A percentile compares a stretch with the other conserved stretches of the same genome.
Conservation (phyloP, 1,139 yeast genomes). For the Candida sanyaensis region DNA sequence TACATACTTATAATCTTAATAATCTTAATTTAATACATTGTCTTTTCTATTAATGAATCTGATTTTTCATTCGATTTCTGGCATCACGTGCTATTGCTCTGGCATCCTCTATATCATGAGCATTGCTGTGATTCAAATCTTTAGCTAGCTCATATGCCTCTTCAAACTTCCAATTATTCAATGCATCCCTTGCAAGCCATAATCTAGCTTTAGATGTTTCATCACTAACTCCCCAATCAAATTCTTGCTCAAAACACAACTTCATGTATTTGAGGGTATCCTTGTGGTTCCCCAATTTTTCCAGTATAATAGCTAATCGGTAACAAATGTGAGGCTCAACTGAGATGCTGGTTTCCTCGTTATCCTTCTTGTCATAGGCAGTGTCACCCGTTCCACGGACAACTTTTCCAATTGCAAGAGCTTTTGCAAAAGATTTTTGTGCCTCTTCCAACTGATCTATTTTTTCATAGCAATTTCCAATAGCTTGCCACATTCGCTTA, state of each 20-base stretch:
- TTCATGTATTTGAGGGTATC: constrained; percentile 71
- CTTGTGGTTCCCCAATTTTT: constrained; percentile 50
- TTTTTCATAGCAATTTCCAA: constrained; percentile 86
- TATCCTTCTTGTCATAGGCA: not conserved
- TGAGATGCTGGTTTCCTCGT: constrained; percentile 16
- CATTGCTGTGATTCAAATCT: constrained; percentile 73
- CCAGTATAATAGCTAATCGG: constrained; percentile 70
- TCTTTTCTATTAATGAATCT: constrained; percentile 1
- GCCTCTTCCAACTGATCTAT: constrained; percentile 69
- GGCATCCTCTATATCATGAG: constrained; percentile 89
- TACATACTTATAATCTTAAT: constrained; percentile 1
- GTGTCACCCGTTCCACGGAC: constrained; percentile 11
- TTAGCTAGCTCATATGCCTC: constrained; percentile 76
- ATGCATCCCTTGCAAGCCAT: constrained; percentile 81
- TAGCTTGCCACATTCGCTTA: constrained; percentile 95
- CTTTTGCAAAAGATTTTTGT: constrained; percentile 59
- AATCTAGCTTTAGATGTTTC: constrained; percentile 81
- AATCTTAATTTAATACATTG: not conserved
- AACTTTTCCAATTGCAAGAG: constrained; percentile 48
- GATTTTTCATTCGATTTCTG: constrained; percentile 37
- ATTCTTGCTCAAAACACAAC: constrained; percentile 68
- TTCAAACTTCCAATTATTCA: constrained; percentile 56
- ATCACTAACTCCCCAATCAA: constrained; percentile 67
- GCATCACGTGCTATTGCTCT: constrained; percentile 80
- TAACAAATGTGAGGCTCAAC: constrained; percentile 57